Percentiles rank a stretch among this genome's conserved stretches.
These are phyloP conservation scores for Podaxis sp. DNA, from an alignment of 768 basidiomycete species.

Conservation along the genomic window DNA sequence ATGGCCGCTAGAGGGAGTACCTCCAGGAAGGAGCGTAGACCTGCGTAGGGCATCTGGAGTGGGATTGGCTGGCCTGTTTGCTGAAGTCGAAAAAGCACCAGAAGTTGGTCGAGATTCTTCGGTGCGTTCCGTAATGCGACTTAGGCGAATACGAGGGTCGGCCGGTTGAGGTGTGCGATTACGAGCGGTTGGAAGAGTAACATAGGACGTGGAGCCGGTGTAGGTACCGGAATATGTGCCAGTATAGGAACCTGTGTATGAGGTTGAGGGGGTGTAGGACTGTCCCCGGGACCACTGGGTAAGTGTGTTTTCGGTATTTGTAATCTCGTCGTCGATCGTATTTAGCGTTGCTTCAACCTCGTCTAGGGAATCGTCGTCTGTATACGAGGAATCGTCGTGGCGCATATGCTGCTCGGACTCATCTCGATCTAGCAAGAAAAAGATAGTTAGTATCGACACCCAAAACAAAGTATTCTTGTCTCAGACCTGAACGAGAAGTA, in stretches of 20 bases:
- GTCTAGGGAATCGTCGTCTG: constrained; percentile 59
- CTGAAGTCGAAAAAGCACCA: constrained; percentile 33
- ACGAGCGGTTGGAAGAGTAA: constrained; percentile 40
- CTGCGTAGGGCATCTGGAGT: constrained; percentile 47
- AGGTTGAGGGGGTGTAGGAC: constrained; percentile 38
- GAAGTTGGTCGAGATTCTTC: constrained; percentile 69
- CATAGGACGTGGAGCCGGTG: constrained; percentile 47
- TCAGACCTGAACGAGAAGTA: constrained; percentile 54
- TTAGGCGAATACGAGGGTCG: constrained; percentile 51
- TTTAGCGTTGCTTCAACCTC: constrained; percentile 74
- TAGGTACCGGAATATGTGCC: constrained; percentile 41
- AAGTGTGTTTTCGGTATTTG: constrained; percentile 63
- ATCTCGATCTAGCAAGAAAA: neutral
- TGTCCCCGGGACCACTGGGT: constrained; percentile 53
- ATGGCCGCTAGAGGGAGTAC: constrained; percentile 41
- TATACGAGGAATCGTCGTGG: constrained; percentile 39
- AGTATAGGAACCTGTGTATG: constrained; percentile 38
- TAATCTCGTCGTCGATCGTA: constrained; percentile 66
- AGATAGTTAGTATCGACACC: constrained; percentile 28
- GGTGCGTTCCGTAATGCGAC: constrained; percentile 77
- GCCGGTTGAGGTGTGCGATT: constrained; percentile 34
- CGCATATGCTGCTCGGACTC: constrained; percentile 23
- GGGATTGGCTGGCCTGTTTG: constrained; percentile 37
- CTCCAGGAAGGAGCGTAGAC: constrained; percentile 41
- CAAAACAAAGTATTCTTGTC: constrained; percentile 6